These are phyloP conservation scores for Salix caprea DNA, from an alignment of 345 rosid genomes.

Conservation along the genomic window DNA sequence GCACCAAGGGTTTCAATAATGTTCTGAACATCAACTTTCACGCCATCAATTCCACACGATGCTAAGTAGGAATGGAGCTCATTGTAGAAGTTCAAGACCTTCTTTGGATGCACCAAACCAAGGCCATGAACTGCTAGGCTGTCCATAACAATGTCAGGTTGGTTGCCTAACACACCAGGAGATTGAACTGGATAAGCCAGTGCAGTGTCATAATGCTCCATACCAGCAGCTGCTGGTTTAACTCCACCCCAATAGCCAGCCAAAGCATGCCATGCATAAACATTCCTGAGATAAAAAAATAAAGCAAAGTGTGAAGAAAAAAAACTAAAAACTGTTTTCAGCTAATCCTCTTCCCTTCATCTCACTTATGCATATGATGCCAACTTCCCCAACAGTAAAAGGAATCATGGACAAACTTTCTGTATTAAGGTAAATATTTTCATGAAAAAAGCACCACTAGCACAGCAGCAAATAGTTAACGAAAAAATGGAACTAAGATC, in stretches of 20 bases:
- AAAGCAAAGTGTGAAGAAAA: background rate
- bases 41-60: slow-evolving; percentile 93
- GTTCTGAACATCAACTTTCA: slow-evolving; percentile 95
- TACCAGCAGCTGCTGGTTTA: slow-evolving; percentile 83
- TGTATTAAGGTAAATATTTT: background rate
- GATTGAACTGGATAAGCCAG: slow-evolving; percentile 86
- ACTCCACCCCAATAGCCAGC: slow-evolving; percentile 99
- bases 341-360: background rate
- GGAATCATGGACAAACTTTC: background rate
- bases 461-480: background rate
- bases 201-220: slow-evolving; percentile 91
- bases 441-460: background rate
- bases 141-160: slow-evolving; percentile 92
- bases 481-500: background rate
- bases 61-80: slow-evolving; percentile 94
- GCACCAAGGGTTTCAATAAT: slow-evolving; percentile 92
- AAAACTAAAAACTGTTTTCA: background rate
- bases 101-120: slow-evolving; percentile 89
- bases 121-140: slow-evolving; percentile 83
- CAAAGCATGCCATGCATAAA: slow-evolving; percentile 96
- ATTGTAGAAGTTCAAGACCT: slow-evolving; percentile 90
- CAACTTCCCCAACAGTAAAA: background rate
- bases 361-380: background rate
- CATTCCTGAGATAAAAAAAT: slow-evolving; percentile 35
- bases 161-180: slow-evolving; percentile 85